Percentiles rank a stretch among this genome's conserved stretches.
Conservation (phyloP, 2,329 filamentous ascomycete genomes). For the Orbilia javanica region DNA sequence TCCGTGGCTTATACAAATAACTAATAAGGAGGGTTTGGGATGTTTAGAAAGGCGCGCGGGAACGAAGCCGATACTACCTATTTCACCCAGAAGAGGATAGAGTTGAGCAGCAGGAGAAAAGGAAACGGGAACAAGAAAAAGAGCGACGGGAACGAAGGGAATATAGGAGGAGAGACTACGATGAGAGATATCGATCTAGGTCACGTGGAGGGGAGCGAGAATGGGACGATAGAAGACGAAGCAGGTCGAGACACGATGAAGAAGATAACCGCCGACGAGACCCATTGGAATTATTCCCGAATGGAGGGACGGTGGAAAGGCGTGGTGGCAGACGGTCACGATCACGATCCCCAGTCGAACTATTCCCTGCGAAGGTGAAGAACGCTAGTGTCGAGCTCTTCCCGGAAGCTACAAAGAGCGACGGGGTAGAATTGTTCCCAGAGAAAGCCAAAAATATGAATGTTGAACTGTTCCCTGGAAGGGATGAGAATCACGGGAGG, state of each 20-base stretch:
- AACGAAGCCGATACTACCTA: conserved; percentile 90
- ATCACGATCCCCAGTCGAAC: conserved; percentile 58
- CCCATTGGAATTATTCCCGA: conserved; percentile 47
- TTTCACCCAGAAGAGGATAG: conserved; percentile 90
- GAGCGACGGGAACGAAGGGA: conserved; percentile 64
- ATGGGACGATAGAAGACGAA: conserved; percentile 65
- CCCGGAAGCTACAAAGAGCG: conserved; percentile 36
- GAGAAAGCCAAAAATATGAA: conserved; percentile 46
- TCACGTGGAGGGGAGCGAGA: conserved; percentile 67
- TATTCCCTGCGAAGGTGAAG: conserved; percentile 58
- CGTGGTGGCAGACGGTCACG: conserved; percentile 44
- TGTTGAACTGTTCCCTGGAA: conserved; percentile 59
- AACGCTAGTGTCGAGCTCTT: conserved; percentile 43
- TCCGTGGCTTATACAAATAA: too few species aligned
- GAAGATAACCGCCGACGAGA: conserved; percentile 65
- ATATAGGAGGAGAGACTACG: conserved; percentile 73
- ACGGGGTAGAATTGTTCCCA: conserved; percentile 39
- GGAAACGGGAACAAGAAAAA: conserved; percentile 67
- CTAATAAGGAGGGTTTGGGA: not conserved
- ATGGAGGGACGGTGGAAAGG: conserved; percentile 23
- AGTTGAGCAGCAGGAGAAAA: conserved; percentile 75
- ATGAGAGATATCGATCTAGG: conserved; percentile 61
- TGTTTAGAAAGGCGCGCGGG: conserved; percentile 75
- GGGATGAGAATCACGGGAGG: conserved; percentile 1
- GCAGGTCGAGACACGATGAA: conserved; percentile 67